Evolutionary conservation across 495 filamentous ascomycete genomes (phyloP), one percentile per base, ranked within the genome.

Genomic region (Penicillium bialowiezense): DNA sequence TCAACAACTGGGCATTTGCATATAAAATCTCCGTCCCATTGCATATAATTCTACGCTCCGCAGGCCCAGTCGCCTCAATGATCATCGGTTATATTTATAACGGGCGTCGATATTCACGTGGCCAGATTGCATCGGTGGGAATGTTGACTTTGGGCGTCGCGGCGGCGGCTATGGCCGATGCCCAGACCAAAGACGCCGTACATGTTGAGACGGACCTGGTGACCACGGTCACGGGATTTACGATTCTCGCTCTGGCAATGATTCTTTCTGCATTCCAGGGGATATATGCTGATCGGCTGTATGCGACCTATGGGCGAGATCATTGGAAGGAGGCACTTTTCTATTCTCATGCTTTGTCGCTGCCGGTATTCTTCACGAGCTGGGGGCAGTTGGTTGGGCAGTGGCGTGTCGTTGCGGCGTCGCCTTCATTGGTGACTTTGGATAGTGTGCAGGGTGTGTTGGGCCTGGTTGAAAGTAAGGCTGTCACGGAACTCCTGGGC

Each of bases 1-100:
- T 97, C 48, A 99, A 99, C 71, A 99, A 99, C 59, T 92, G 91
- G 75, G 93, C 93, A 5, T 97, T 99, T 64, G 91, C 89, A 49
- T 97, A 96, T 71, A 85, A 89, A 50, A 97, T 99, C 40, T 95
- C 89, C 5, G 92, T 99, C 0, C 93, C 93, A 18, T 82, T 99
- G 37, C 93, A 99, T 61, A 99, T 97, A 56, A 97, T 99, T 50
- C 73, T 99, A 6, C 86, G 93, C 15, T 96, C 91, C 33, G 95
- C 91, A 18, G 95, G 93, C 7, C 95, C 90, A 50, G 92, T 97
- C 38, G 91, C 91, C 1, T 97, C 93, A 0, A 90, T 99, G 79
- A 64, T 84, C 6, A 86, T 92, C 31, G 93, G 93, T 19, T 89
- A 81, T 60, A 29, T 93, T n/a, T 89, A 83, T 51, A 73, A 70